Conservation (phyloP, 2,329 filamentous ascomycete species). For the Neurospora crassa region DNA sequence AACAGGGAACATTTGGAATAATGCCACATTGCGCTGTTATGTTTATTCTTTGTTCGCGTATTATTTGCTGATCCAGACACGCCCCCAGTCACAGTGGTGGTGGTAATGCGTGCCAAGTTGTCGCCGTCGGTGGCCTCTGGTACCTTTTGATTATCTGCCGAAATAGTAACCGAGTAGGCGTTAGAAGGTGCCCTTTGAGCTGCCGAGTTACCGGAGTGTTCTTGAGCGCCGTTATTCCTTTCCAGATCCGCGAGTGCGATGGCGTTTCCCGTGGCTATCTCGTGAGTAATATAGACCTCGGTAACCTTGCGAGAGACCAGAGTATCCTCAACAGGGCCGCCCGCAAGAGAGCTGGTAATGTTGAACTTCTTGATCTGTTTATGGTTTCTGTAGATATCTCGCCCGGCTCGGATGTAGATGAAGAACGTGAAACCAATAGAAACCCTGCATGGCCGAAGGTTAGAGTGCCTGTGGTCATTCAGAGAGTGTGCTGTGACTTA, state of each 20-base stretch:
- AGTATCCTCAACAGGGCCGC: slow-evolving; percentile 28
- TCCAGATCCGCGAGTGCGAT: slow-evolving; percentile 26
- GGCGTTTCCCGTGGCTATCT: slow-evolving; percentile 26
- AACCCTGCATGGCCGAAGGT: slow-evolving; percentile 33
- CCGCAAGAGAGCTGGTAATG: slow-evolving; percentile 24
- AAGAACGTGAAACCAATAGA: slow-evolving; percentile 50
- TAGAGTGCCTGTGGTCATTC: slow-evolving; percentile 2
- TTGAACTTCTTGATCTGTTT: slow-evolving; percentile 48
- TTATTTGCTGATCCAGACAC: not conserved
- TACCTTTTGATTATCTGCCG: slow-evolving; percentile 22
- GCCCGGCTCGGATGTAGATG: slow-evolving; percentile 58
- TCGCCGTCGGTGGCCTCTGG: not conserved
- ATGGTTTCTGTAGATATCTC: slow-evolving; percentile 58
- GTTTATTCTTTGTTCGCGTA: not conserved
- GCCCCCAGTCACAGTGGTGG: not conserved
- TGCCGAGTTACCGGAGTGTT: slow-evolving; percentile 10
- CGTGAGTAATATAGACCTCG: slow-evolving; percentile 54
- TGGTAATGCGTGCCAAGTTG: not conserved
- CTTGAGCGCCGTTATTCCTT: slow-evolving; percentile 12
- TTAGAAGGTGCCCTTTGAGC: slow-evolving; percentile 12
- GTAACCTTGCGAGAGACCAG: slow-evolving; percentile 46
- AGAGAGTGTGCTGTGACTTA: slow-evolving; percentile 24
- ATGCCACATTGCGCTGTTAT: slow-evolving; percentile 54
- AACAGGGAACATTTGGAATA: slow-evolving; percentile 63
- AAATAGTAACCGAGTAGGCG: slow-evolving; percentile 43